Base-by-base conservation (phyloP, 768 basidiomycete species). In the Amanita molliuscula region DNA sequence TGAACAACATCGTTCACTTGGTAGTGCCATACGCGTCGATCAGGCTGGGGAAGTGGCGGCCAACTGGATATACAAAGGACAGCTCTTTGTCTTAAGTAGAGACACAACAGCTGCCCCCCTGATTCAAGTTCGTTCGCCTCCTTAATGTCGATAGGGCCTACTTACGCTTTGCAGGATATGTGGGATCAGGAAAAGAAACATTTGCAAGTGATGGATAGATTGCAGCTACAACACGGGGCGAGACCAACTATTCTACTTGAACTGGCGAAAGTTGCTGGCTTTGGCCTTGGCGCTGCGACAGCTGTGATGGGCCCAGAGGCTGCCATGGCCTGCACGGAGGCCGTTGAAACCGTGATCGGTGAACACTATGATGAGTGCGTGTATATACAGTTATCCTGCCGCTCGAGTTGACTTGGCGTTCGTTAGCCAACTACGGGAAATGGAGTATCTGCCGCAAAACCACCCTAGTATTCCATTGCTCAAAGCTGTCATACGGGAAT, bases 291-390 rank as follows among this genome's bases (percentile, higher is more conserved):
- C 4, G 84, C 83, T 4, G 76, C 70, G 0, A 96, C 94, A 0
- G 94, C 89, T 0, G 66, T 95, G 18, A 74, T 95, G 77, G 88
- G 94, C 33, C 86, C 81, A 60, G 86, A 96, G 57, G 91, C 93
- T 10, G 92, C 94, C 0, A 98, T 98, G 94, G 94, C 94, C 5
- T 97, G 94, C 59, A 98, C 94, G 0, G 94, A 98, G 64, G 94
- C 94, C 0, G 93, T 98, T 16, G 94, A 98, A 65, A 96, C 94
- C 0, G 91, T 91, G 50, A 98, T 98, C 47, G 94, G 94, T 35
- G 94, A 98, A 65, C 94, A 98, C 66, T 98, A 98, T 59, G 90
- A 97, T 63, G 92, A 96, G 94, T 95, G 62, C 31, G 31, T 61
- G 89, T 76, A 23, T 33, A 49, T n/a, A 33, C 7, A 20, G 1